phyloP scores from a whole-genome alignment of 2,329 filamentous ascomycete species.

The Claviceps sp. region DNA sequence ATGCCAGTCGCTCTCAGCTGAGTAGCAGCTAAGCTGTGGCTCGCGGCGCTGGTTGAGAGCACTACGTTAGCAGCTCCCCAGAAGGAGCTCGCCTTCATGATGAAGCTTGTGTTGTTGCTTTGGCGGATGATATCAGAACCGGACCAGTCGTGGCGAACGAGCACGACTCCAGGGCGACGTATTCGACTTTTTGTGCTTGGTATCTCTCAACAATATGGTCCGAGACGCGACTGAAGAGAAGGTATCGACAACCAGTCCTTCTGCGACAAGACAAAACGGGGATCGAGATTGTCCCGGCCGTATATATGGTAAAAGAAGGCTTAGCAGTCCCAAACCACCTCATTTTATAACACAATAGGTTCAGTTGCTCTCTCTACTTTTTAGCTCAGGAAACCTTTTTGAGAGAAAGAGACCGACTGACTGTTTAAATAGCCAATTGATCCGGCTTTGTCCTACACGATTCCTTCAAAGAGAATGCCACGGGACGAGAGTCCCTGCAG shows the following conservation, averaged over 20 bases:
- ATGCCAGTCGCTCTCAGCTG: constrained; percentile 19
- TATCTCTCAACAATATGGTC: neutral
- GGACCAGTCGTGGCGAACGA: neutral
- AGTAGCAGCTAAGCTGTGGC: constrained; percentile 11
- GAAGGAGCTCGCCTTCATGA: constrained; percentile 16
- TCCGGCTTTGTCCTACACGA: too few species aligned
- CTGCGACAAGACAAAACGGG: neutral
- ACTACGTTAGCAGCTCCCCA: constrained; percentile 10
- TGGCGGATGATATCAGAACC: neutral
- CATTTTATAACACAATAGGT: too few species aligned
- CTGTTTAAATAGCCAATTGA: too few species aligned
- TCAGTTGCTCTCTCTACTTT: too few species aligned
- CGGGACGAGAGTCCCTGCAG: too few species aligned
- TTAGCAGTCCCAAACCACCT: neutral
- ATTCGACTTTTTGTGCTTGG: neutral
- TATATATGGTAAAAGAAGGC: neutral
- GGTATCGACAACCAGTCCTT: too few species aligned
- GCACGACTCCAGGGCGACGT: neutral
- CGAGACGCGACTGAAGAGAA: too few species aligned
- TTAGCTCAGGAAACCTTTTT: too few species aligned
- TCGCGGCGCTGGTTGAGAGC: constrained; percentile 14
- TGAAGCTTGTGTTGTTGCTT: constrained; percentile 1
- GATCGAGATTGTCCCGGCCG: neutral
- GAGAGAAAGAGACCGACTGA: too few species aligned
- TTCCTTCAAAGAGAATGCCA: too few species aligned